Percentiles rank a stretch among this genome's conserved stretches.
phyloP scores from a whole-genome alignment of 768 basidiomycete genomes.

The Xanthoconium stramineum region DNA sequence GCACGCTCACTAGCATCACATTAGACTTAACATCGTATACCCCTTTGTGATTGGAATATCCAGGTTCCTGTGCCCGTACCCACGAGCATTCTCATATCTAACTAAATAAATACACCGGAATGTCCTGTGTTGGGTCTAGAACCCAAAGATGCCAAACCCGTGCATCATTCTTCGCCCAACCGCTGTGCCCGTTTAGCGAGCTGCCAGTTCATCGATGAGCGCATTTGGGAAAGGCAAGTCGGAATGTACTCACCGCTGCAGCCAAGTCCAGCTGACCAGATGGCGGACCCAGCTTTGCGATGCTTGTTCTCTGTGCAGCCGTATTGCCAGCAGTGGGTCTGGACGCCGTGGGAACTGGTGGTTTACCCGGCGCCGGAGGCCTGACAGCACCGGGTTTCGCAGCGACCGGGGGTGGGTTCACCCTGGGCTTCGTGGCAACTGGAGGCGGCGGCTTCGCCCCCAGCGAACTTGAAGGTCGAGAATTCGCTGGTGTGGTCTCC shows the following conservation, averaged over 20 bases:
- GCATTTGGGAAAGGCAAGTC: neutral
- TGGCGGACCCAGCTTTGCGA: conserved; percentile 41
- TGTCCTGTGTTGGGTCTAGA: conserved; percentile 1
- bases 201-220: conserved; percentile 35
- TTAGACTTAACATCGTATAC: conserved; percentile 26
- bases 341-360: conserved; percentile 58
- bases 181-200: conserved; percentile 76
- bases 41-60: conserved; percentile 19
- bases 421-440: conserved; percentile 63
- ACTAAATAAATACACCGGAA: conserved; percentile 7
- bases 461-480: conserved; percentile 50
- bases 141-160: neutral
- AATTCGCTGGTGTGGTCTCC: conserved; percentile 41
- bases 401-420: conserved; percentile 52
- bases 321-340: conserved; percentile 40
- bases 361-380: conserved; percentile 51
- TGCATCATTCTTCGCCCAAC: conserved; percentile 45
- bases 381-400: conserved; percentile 52
- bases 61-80: conserved; percentile 5
- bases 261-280: conserved; percentile 77
- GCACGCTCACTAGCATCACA: conserved; percentile 13
- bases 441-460: conserved; percentile 57
- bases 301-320: conserved; percentile 38
- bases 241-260: conserved; percentile 58
- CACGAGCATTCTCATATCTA: conserved; percentile 15